phyloP scores from a whole-genome alignment of 129 eudicot genomes.

The Flaveria bidentis region DNA sequence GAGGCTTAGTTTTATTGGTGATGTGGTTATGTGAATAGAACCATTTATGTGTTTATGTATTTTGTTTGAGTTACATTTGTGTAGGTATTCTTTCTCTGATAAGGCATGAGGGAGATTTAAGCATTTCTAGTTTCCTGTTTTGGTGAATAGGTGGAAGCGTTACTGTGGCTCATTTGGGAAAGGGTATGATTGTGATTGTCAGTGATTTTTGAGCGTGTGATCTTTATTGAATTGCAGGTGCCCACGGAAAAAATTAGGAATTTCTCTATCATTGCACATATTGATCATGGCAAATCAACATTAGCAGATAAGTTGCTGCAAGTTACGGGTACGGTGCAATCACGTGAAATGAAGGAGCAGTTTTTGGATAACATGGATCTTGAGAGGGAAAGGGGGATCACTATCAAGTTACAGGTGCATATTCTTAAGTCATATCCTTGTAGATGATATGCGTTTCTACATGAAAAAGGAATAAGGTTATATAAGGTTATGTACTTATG shows the following conservation, averaged over 20 bases:
- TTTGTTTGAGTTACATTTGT: conserved; percentile 3
- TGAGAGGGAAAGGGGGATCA: conserved; percentile 99
- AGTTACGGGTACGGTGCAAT: conserved; percentile 91
- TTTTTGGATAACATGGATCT: conserved; percentile 99
- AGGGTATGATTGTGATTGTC: background rate
- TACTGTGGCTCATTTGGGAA: conserved; percentile 1
- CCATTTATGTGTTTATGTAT: conserved; percentile 3
- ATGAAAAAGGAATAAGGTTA: conserved; percentile 12
- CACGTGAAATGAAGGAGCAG: conserved; percentile 97
- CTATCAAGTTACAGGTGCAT: conserved; percentile 88
- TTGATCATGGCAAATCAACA: conserved; percentile 99
- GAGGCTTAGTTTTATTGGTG: conserved; percentile 5
- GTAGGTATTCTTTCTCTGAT: conserved; percentile 12
- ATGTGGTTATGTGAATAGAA: background rate
- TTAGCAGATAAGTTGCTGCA: conserved; percentile 94
- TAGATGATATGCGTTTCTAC: background rate
- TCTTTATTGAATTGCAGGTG: conserved; percentile 55
- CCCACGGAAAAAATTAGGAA: conserved; percentile 80
- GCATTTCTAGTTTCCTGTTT: conserved; percentile 7
- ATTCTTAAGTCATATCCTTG: conserved; percentile 7
- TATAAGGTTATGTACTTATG: conserved; percentile 21
- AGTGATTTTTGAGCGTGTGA: conserved; percentile 5
- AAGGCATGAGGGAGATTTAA: conserved; percentile 9
- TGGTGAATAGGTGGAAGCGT: conserved; percentile 9
- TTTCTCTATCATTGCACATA: conserved; percentile 93